These are phyloP conservation scores for Komagataella phaffii DNA, from an alignment of 805 yeast species.

Conservation along the genomic window DNA sequence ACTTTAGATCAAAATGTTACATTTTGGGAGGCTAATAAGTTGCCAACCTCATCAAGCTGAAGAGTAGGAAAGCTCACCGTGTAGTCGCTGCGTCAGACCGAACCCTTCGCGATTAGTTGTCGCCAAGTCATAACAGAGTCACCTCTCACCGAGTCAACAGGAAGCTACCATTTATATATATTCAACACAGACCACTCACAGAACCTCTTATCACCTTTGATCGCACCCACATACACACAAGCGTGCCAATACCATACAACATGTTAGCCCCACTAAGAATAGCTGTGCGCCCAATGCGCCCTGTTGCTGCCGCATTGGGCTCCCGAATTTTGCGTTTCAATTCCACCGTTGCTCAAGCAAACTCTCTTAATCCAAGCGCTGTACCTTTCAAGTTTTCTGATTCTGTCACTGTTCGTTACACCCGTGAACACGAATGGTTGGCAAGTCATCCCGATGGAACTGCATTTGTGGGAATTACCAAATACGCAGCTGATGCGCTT, in stretches of 20 bases:
- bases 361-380: constrained; percentile 17
- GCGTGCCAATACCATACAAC: background rate
- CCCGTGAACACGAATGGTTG: constrained; percentile 92
- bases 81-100: background rate
- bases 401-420: constrained; percentile 47
- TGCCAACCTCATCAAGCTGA: background rate
- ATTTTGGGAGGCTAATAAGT: constrained; percentile 33
- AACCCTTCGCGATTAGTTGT: background rate
- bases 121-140: background rate
- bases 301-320: background rate
- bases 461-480: constrained; percentile 83
- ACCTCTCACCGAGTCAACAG: background rate
- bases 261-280: background rate
- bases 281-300: background rate
- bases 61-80: too few species aligned
- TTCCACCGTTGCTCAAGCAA: constrained; percentile 3
- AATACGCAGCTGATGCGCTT: constrained; percentile 89
- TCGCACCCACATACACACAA: background rate
- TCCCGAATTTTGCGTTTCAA: background rate
- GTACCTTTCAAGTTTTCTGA: constrained; percentile 16
- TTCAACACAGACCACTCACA: background rate
- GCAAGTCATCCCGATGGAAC: constrained; percentile 73
- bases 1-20: constrained; percentile 38
- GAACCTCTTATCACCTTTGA: background rate
- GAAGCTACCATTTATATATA: background rate